Conservation (phyloP, 345 rosid species). For the Gossypium anomalum region DNA sequence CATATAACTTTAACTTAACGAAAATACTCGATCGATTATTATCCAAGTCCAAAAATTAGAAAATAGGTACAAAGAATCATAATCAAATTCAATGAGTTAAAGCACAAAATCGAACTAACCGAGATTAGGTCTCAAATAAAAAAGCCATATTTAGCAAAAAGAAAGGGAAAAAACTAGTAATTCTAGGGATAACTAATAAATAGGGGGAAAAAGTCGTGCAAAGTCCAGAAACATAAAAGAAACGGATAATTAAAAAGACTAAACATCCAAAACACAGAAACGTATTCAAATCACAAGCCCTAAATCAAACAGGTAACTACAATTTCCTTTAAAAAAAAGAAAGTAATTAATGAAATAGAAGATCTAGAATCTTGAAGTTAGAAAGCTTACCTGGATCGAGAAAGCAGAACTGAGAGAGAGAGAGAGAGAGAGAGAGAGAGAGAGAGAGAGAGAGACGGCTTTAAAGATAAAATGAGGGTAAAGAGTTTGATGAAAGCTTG, state of each 20-base stretch:
- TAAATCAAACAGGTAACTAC: not conserved
- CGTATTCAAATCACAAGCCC: not conserved
- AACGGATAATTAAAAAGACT: not conserved
- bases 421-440: too few species aligned
- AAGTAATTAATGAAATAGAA: not conserved
- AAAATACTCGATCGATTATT: not conserved
- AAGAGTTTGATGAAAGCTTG: not conserved
- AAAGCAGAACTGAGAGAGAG: not conserved
- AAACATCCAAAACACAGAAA: not conserved
- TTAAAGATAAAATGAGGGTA: not conserved
- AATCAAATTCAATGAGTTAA: not conserved
- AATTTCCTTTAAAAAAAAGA: too few species aligned
- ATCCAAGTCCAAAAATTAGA: not conserved
- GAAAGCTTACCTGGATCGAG: slow-evolving; percentile 10
- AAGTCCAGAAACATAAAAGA: not conserved
- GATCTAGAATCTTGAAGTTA: not conserved
- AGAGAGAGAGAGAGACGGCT: not conserved
- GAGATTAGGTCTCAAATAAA: not conserved
- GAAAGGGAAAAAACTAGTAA: not conserved
- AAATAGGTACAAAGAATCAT: not conserved
- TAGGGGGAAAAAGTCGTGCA: not conserved
- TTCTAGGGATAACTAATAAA: not conserved
- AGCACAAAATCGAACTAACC: not conserved
- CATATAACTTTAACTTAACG: not conserved
- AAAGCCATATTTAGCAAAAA: not conserved